These are phyloP conservation scores for Epichloe baconii DNA, from an alignment of 2,329 filamentous ascomycete genomes.

Conservation along the genomic window DNA sequence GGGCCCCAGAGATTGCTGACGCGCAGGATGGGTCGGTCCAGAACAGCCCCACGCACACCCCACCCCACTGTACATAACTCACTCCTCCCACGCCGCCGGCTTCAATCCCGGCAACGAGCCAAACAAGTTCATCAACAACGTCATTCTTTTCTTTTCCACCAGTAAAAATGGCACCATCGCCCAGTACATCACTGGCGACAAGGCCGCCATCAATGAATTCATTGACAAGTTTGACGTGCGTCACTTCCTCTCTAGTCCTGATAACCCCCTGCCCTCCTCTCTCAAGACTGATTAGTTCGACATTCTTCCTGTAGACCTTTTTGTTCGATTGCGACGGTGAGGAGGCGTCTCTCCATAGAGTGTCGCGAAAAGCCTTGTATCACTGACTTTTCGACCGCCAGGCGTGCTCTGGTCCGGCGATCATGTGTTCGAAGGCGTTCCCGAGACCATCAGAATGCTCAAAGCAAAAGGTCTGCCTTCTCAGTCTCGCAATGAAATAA, in stretches of 20 bases:
- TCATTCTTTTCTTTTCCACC: too few relatives aligned
- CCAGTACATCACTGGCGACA: constrained; percentile 70
- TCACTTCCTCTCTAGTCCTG: constrained; percentile 11
- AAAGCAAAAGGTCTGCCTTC: constrained; percentile 54
- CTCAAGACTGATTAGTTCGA: background rate
- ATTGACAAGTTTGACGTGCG: constrained; percentile 85
- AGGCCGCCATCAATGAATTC: constrained; percentile 65
- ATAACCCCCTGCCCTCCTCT: background rate
- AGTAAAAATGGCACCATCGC: constrained; percentile 15
- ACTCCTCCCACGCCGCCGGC: too few relatives aligned
- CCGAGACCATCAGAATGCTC: constrained; percentile 74
- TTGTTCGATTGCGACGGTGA: constrained; percentile 94
- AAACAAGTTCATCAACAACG: background rate
- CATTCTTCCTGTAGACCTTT: constrained; percentile 33
- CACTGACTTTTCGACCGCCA: constrained; percentile 22
- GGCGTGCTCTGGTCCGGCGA: constrained; percentile 96
- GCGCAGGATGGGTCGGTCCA: too few relatives aligned
- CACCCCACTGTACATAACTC: too few relatives aligned
- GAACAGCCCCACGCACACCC: too few relatives aligned
- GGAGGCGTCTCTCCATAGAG: constrained; percentile 7
- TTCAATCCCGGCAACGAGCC: background rate
- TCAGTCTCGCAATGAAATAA: background rate
- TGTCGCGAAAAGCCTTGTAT: background rate
- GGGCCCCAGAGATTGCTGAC: too few relatives aligned
- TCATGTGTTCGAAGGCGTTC: constrained; percentile 70